A percentile compares a stretch with the other conserved stretches of the same genome.
phyloP scores from a whole-genome alignment of 2,329 filamentous ascomycete species.

The Didymellaceae sp. region DNA sequence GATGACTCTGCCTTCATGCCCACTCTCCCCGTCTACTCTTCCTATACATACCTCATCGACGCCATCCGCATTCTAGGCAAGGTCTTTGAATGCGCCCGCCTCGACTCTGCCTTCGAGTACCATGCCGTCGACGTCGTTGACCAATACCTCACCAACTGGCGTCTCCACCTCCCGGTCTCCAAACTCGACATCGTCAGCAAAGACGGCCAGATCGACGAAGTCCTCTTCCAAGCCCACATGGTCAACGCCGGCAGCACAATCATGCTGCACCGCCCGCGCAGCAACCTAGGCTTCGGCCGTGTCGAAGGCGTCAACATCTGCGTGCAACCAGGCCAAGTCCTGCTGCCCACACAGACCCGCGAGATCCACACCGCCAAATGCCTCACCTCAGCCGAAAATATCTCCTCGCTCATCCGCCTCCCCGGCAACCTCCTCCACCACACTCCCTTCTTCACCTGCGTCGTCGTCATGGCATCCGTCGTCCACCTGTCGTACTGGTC shows the following conservation, averaged over 20 bases:
- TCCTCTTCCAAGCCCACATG: constrained; percentile 91
- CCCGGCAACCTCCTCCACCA: constrained; percentile 75
- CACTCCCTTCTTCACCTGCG: constrained; percentile 56
- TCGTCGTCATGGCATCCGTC: constrained; percentile 49
- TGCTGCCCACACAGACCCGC: constrained; percentile 60
- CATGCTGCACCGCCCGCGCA: constrained; percentile 53
- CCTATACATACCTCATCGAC: constrained; percentile 83
- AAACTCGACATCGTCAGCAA: constrained; percentile 74
- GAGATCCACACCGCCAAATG: constrained; percentile 79
- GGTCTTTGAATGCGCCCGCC: constrained; percentile 64
- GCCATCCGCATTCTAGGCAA: constrained; percentile 79
- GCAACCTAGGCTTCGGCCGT: constrained; percentile 46
- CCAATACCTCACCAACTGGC: constrained; percentile 74
- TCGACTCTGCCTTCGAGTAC: constrained; percentile 48
- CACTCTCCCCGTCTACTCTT: constrained; percentile 76
- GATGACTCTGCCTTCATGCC: constrained; percentile 77
- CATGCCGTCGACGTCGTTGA: constrained; percentile 63
- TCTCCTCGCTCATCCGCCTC: constrained; percentile 76
- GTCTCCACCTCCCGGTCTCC: constrained; percentile 74
- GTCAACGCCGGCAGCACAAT: constrained; percentile 59
- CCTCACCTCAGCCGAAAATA: constrained; percentile 77
- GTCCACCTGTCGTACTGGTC: constrained; percentile 72
- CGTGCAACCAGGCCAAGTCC: constrained; percentile 61
- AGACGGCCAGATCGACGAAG: constrained; percentile 75
- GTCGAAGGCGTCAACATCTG: constrained; percentile 63